Evolutionary conservation across 108 stramenopile genomes (phyloP).

Genomic region (Conticribra weissflogii): DNA sequence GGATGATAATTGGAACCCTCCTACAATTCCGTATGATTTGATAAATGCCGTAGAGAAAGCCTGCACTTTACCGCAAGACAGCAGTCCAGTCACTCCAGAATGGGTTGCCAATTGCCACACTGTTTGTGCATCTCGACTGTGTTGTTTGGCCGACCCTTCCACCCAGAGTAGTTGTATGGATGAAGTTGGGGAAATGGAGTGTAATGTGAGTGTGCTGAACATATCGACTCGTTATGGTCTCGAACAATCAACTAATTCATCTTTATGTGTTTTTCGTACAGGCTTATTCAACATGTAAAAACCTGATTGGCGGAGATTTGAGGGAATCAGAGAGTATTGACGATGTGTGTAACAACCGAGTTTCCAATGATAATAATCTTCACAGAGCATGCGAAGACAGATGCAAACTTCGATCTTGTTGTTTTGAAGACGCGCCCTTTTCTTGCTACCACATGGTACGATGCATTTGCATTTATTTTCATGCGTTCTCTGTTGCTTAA

Average conservation of each 20-base stretch:
- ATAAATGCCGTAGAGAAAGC: conserved; percentile 15
- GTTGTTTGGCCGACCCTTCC: conserved; percentile 17
- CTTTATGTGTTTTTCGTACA: not conserved
- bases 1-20: conserved; percentile 13
- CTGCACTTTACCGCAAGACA: conserved; percentile 3
- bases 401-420: conserved; percentile 15
- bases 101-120: conserved; percentile 23
- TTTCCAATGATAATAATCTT: not conserved
- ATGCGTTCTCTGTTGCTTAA: conserved; percentile 4
- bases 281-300: conserved; percentile 14
- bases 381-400: conserved; percentile 11
- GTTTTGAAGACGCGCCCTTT: conserved; percentile 16
- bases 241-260: no score
- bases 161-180: conserved; percentile 3
- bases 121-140: conserved; percentile 18
- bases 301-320: conserved; percentile 17
- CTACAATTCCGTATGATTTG: conserved; percentile 9
- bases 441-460: conserved; percentile 29
- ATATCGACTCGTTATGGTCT: no score
- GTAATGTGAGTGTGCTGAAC: conserved; percentile 6
- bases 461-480: not conserved
- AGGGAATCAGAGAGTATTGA: conserved; percentile 1
- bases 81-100: conserved; percentile 1
- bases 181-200: conserved; percentile 14
- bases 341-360: conserved; percentile 14